phyloP scores from a whole-genome alignment of 768 basidiomycete genomes.

The Rhizopogon salebrosus region DNA sequence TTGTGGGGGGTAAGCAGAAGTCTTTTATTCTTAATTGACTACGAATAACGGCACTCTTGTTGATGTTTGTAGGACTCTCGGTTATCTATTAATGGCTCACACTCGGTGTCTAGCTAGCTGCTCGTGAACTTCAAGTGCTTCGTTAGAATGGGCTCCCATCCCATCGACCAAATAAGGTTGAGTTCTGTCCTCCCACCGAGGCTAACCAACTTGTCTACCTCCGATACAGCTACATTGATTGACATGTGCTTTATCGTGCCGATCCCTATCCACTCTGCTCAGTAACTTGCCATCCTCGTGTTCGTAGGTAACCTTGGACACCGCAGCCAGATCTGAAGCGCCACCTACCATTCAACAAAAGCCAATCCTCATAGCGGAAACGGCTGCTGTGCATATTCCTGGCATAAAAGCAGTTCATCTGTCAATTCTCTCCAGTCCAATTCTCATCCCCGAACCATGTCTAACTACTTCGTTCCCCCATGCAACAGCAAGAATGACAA shows the following conservation, averaged over 20 bases:
- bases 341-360: not conserved
- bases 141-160: not conserved
- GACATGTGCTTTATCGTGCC: not conserved
- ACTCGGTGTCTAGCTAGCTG: not conserved
- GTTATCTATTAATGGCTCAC: not conserved
- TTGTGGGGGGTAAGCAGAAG: not conserved
- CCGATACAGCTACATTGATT: not conserved
- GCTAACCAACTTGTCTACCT: not conserved
- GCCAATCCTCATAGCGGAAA: not conserved
- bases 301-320: conserved; percentile 2
- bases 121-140: not conserved
- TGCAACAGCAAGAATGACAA: not conserved
- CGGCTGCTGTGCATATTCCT: not conserved
- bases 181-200: not conserved
- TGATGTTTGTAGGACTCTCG: not conserved
- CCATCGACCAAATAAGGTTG: not conserved
- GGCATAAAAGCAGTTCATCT: not conserved
- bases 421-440: not conserved
- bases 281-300: not conserved
- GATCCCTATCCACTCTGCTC: not conserved
- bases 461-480: not conserved
- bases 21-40: not conserved
- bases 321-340: not conserved
- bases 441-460: not conserved
- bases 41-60: not conserved